These are phyloP conservation scores for Synchytrium microbalum DNA, from an alignment of 371 early-diverging fungal species.

Conservation along the genomic window DNA sequence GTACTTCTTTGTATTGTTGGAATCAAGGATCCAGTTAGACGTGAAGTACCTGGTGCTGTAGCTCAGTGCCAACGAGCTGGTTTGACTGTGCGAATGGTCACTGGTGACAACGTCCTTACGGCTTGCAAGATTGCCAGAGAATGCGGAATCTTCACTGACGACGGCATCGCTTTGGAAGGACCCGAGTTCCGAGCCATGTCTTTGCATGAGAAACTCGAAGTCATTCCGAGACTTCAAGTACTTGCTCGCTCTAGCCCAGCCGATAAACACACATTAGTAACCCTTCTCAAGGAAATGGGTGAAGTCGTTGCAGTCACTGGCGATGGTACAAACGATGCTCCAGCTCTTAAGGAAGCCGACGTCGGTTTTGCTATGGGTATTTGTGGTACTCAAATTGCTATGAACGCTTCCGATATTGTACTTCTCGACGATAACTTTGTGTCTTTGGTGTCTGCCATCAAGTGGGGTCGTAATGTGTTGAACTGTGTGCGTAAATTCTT, in stretches of 20 bases:
- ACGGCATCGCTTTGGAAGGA: conserved; percentile 69
- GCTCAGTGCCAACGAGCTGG: conserved; percentile 71
- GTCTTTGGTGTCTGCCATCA: conserved; percentile 71
- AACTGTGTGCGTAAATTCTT: conserved; percentile 86
- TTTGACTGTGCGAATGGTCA: conserved; percentile 84
- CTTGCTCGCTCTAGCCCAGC: conserved; percentile 81
- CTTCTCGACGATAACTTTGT: conserved; percentile 80
- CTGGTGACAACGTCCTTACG: conserved; percentile 84
- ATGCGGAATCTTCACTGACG: conserved; percentile 69
- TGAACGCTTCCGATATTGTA: conserved; percentile 85
- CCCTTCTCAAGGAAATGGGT: conserved; percentile 64
- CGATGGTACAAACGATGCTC: conserved; percentile 92
- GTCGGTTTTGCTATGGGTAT: conserved; percentile 93
- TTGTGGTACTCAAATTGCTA: conserved; percentile 87
- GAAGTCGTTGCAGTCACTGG: conserved; percentile 92
- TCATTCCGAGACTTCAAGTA: conserved; percentile 73
- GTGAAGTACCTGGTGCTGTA: conserved; percentile 72
- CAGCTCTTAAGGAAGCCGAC: conserved; percentile 60
- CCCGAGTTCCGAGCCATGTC: conserved; percentile 67
- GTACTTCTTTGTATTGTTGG: conserved; percentile 26
- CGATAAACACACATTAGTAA: conserved; percentile 82
- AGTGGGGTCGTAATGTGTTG: conserved; percentile 86
- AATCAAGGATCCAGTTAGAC: conserved; percentile 46
- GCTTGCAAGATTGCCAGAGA: conserved; percentile 82
- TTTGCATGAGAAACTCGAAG: conserved; percentile 64